These are phyloP conservation scores for Globisporangium rhizosaccharum DNA, from an alignment of 352 stramenopile genomes.

Conservation along the genomic window DNA sequence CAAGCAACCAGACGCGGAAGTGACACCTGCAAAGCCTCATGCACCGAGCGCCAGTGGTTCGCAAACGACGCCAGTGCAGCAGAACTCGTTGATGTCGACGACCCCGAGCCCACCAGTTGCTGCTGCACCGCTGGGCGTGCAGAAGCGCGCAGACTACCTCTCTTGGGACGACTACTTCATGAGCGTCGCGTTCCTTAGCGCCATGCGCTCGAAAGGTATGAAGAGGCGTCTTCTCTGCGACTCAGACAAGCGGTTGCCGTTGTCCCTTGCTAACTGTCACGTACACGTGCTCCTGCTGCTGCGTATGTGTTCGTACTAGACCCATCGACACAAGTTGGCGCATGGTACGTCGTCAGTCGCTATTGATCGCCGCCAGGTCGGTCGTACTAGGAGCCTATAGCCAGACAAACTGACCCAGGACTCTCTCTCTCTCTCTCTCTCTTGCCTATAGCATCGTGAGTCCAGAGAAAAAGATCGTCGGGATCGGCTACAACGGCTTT, in stretches of 20 bases:
- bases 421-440: neutral
- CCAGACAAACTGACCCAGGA: neutral
- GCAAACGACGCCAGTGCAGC: neutral
- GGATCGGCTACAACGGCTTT: conserved; percentile 99
- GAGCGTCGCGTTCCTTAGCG: conserved; percentile 97
- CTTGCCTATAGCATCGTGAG: conserved; percentile 89
- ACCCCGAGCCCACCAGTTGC: neutral
- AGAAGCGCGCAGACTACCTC: conserved; percentile 89
- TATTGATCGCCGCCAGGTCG: no score
- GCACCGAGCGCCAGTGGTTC: neutral
- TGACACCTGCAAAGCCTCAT: neutral
- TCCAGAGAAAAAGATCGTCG: conserved; percentile 94
- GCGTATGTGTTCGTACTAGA: conserved; percentile 34
- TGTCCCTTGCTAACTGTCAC: neutral
- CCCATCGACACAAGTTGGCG: conserved; percentile 96
- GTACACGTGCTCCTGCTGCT: neutral
- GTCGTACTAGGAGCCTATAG: no score
- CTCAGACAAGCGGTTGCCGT: no score
- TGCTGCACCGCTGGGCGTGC: neutral
- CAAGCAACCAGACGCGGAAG: neutral
- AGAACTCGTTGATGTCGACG: neutral
- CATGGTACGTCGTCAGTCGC: conserved; percentile 60
- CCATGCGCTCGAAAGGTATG: conserved; percentile 96
- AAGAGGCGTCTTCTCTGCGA: neutral
- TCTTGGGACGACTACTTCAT: conserved; percentile 99